Evolutionary conservation across 257 asterid species (phyloP).

Genomic region (Mitragyna speciosa): DNA sequence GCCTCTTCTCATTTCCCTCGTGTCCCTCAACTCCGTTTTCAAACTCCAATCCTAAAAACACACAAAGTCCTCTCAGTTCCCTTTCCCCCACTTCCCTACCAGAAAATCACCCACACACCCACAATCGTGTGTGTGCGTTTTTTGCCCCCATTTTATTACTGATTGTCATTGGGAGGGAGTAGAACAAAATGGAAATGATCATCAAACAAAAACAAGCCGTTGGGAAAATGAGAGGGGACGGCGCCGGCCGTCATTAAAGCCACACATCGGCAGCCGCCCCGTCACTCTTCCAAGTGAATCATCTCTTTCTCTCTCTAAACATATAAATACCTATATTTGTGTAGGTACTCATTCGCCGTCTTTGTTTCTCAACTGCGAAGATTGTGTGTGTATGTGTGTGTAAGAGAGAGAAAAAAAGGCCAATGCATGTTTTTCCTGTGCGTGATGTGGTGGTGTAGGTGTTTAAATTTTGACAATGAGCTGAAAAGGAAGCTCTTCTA

Average conservation of each 20-base stretch:
- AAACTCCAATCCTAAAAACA: conserved; percentile 48
- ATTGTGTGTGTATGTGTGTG: background rate
- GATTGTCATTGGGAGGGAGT: no score
- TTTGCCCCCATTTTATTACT: background rate
- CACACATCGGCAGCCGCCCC: conserved; percentile 20
- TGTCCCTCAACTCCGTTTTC: conserved; percentile 27
- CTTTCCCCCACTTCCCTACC: background rate
- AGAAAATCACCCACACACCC: background rate
- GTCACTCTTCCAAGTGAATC: conserved; percentile 22
- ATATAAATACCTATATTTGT: conserved; percentile 16
- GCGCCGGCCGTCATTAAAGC: conserved; percentile 28
- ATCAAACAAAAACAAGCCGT: background rate
- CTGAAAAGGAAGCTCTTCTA: conserved; percentile 23
- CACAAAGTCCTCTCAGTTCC: background rate
- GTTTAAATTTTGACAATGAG: conserved; percentile 26
- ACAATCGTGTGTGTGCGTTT: background rate
- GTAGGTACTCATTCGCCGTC: background rate
- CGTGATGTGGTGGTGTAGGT: background rate
- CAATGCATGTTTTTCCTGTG: background rate
- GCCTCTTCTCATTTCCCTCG: conserved; percentile 15
- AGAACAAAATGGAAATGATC: background rate
- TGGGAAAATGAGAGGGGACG: conserved; percentile 4
- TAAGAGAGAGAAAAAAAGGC: background rate
- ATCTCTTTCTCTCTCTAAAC: conserved; percentile 24
- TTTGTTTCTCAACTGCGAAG: background rate